Conservation (phyloP, 106 monocot genomes). For the Allium cepa region DNA sequence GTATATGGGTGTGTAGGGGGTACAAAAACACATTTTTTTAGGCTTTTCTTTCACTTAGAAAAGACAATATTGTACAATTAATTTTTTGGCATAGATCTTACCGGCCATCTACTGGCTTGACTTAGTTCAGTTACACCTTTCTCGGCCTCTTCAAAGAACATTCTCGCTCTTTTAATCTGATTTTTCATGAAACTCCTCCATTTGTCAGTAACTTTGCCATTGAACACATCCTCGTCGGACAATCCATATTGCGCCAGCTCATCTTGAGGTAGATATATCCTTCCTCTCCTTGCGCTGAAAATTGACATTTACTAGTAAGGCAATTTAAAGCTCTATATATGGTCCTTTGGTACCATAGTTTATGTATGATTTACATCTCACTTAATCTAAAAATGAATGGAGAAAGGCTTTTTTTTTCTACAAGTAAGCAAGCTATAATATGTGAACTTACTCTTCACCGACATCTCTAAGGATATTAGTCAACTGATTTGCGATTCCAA, state of each 20-base stretch:
- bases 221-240: conserved; percentile 82
- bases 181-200: conserved; percentile 94
- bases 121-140: conserved; percentile 78
- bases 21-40: no score
- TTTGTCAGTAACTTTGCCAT: conserved; percentile 74
- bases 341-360: no score
- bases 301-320: no score
- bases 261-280: conserved; percentile 89
- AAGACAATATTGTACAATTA: not conserved
- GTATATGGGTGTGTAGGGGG: no score
- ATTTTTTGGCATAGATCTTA: conserved; percentile 9
- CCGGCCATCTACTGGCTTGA: conserved; percentile 93
- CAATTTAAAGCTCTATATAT: no score
- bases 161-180: conserved; percentile 79
- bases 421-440: not conserved
- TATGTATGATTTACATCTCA: no score
- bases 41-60: no score
- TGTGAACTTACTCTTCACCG: conserved; percentile 57
- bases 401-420: not conserved
- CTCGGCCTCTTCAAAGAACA: conserved; percentile 89
- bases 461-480: conserved; percentile 75
- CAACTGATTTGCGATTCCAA: conserved; percentile 24
- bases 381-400: not conserved
- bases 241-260: conserved; percentile 75
- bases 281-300: conserved; percentile 78